A percentile compares a stretch with the other conserved stretches of the same genome.
Conservation (phyloP, 306 rosid species). For the Carpinus viminea region DNA sequence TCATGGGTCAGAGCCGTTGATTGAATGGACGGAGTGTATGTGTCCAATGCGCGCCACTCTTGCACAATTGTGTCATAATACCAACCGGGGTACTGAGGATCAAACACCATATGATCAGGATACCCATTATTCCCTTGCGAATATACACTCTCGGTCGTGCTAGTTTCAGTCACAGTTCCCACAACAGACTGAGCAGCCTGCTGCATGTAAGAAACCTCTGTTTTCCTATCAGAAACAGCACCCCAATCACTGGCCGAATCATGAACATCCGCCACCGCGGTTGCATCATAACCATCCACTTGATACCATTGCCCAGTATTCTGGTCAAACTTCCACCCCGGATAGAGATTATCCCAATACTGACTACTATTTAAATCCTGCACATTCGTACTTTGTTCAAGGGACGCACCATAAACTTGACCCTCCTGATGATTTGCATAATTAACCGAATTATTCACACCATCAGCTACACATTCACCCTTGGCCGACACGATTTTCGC, state of each 20-base stretch:
- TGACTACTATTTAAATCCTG: conserved; percentile 60
- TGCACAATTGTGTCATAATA: conserved; percentile 69
- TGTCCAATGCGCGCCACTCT: conserved; percentile 72
- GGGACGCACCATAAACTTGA: conserved; percentile 44
- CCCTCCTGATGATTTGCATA: conserved; percentile 43
- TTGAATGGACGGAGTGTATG: conserved; percentile 51
- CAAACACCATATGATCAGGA: conserved; percentile 75
- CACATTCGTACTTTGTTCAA: conserved; percentile 36
- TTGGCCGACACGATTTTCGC: conserved; percentile 24
- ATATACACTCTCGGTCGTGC: conserved; percentile 45
- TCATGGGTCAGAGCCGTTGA: conserved; percentile 39
- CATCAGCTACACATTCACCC: conserved; percentile 34
- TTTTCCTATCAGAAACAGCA: conserved; percentile 40
- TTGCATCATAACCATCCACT: conserved; percentile 44
- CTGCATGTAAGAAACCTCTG: conserved; percentile 55
- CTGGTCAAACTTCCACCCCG: conserved; percentile 77
- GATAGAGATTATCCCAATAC: conserved; percentile 76
- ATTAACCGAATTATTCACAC: conserved; percentile 34
- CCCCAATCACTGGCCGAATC: conserved; percentile 40
- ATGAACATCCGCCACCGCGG: conserved; percentile 29
- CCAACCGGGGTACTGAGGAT: conserved; percentile 85
- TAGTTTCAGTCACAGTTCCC: conserved; percentile 56
- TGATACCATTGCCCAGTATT: conserved; percentile 75
- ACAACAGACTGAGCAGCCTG: conserved; percentile 49
- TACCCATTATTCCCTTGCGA: conserved; percentile 62